Conservation (phyloP, 805 yeast species). For the Hanseniaspora taiwanica region DNA sequence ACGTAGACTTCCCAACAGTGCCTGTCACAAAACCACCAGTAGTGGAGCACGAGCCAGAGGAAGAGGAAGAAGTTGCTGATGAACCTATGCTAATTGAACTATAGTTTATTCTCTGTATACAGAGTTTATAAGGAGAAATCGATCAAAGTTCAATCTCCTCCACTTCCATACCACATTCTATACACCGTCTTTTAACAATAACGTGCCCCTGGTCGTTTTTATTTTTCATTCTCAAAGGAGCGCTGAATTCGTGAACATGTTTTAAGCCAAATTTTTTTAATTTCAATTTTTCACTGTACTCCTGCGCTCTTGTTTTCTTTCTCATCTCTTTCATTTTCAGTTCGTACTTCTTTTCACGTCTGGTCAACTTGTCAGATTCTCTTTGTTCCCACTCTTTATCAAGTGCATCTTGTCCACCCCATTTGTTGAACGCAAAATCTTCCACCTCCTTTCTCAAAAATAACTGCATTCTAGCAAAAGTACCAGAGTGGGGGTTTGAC, state of each 20-base stretch:
- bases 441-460: slow-evolving; percentile 88
- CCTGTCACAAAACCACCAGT: slow-evolving; percentile 20
- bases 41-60: slow-evolving; percentile 2
- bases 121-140: slow-evolving; percentile 1
- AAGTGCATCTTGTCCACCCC: slow-evolving; percentile 83
- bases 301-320: slow-evolving; percentile 84
- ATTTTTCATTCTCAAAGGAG: slow-evolving; percentile 33
- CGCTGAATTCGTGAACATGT: slow-evolving; percentile 69
- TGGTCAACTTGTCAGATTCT: slow-evolving; percentile 52
- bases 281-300: slow-evolving; percentile 57
- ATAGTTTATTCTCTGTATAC: slow-evolving; percentile 5
- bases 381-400: slow-evolving; percentile 89
- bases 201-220: slow-evolving; percentile 28
- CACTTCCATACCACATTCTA: slow-evolving; percentile 70
- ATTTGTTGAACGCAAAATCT: slow-evolving; percentile 79
- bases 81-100: slow-evolving; percentile 20
- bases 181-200: slow-evolving; percentile 48
- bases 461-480: slow-evolving; percentile 85
- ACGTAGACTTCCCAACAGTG: slow-evolving; percentile 29
- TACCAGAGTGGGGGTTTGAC: slow-evolving; percentile 86
- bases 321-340: slow-evolving; percentile 78
- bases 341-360: slow-evolving; percentile 70
- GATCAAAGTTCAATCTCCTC: slow-evolving; percentile 52
- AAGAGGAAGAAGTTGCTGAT: slow-evolving; percentile 7
- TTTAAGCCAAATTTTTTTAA: slow-evolving; percentile 43